These are phyloP conservation scores for Lathyrus oleraceus DNA, from an alignment of 306 rosid species.

Conservation along the genomic window DNA sequence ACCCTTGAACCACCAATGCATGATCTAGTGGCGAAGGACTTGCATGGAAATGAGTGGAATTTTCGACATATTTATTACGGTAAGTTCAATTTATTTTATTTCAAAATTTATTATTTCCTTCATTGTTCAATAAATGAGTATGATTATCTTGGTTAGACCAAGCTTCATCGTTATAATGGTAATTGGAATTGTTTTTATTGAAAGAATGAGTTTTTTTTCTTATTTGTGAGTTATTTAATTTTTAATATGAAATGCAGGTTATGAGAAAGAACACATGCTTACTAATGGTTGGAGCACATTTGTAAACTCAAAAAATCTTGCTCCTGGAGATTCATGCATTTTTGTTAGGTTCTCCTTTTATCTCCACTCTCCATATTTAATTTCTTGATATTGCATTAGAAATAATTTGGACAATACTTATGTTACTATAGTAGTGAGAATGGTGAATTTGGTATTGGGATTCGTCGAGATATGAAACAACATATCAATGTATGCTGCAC, in stretches of 20 bases:
- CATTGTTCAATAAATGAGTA: not conserved
- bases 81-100: constrained; percentile 37
- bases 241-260: constrained; percentile 50
- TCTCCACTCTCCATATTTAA: not conserved
- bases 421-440: constrained; percentile 56
- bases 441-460: constrained; percentile 61
- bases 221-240: not conserved
- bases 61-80: constrained; percentile 71
- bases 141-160: too few species aligned
- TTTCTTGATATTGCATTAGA: too few species aligned
- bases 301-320: constrained; percentile 59
- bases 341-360: constrained; percentile 50
- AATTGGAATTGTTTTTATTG: too few species aligned
- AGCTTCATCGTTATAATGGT: too few species aligned
- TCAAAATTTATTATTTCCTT: not conserved
- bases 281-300: constrained; percentile 82
- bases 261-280: constrained; percentile 71
- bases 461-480: constrained; percentile 43
- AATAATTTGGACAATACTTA: too few species aligned
- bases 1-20: constrained; percentile 54
- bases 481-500: constrained; percentile 31
- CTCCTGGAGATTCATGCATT: constrained; percentile 66
- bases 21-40: constrained; percentile 59
- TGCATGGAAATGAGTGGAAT: constrained; percentile 72
- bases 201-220: too few species aligned